Base-by-base conservation (phyloP, 1,284 basidiomycete species). In the Mycosarcoma mackinlayi region DNA sequence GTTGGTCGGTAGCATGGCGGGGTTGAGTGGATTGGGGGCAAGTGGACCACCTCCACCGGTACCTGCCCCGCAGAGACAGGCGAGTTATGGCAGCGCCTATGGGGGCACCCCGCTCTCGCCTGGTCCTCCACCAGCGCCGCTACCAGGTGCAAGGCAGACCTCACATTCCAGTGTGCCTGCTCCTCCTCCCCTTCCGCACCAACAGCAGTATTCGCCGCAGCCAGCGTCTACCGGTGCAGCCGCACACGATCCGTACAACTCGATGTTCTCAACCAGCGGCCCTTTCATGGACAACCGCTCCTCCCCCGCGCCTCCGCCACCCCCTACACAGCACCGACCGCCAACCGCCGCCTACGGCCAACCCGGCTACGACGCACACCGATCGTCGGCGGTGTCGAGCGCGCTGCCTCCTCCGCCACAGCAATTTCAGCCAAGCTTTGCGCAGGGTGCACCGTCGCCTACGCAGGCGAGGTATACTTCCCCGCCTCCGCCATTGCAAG, bases 191-290 rank as follows among this genome's bases (percentile, higher is more conserved):
- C 24, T 40, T 14, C 48, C 35, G 16, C 49, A 51, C 28, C 58
- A 48, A 11, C 50, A 45, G 23, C 23, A 44, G 23, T 52, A 63
- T 14, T 53, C 54, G 42, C 42, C 40, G 28, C 55, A 51, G 18
- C 45, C 47, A 7, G 23, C 51, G n/a, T 38, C 48, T 10, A 39
- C 40, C 11, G n/a, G 18, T 16, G 33, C 23, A 11, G 14, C 55
- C 5, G 19, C 55, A 4, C 47, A 51, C 39, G 51, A 58, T 45
- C 68, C 68, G 6, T 71, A 66, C 44, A 42, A 27, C 23, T 42
- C 58, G 1, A 71, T 71, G 68, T 71, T 71, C 33, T 57, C 62
- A n/a, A n/a, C n/a, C 16, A 54, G 45, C 18, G 67, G 67, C 2
- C 57, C 67, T 0, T 70, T 70, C n/a, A 35, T 23, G 38, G 61